These are phyloP conservation scores for Solanum peruvianum DNA, from an alignment of 257 asterid species.

Conservation along the genomic window DNA sequence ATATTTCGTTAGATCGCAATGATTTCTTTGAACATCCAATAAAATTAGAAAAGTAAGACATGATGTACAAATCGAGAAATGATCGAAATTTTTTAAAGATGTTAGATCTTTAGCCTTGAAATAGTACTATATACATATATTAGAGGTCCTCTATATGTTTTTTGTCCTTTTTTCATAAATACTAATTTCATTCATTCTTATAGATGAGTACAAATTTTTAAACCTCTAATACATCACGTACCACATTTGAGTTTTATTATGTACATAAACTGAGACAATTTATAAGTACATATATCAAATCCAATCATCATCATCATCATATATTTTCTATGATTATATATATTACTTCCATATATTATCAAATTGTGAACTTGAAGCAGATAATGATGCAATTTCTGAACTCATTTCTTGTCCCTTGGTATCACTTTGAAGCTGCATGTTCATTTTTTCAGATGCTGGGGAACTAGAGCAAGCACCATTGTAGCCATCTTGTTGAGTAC, in stretches of 20 bases:
- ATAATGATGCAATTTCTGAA: constrained; percentile 16
- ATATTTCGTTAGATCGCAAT: not conserved
- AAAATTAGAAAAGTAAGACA: not conserved
- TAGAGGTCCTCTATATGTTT: not conserved
- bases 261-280: constrained; percentile 15
- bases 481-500: constrained; percentile 18
- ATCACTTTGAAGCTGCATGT: constrained; percentile 9
- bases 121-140: not conserved
- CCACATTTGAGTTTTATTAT: constrained; percentile 14
- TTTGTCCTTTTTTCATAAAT: not conserved
- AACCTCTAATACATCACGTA: not conserved
- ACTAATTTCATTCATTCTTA: not conserved
- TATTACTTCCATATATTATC: constrained; percentile 38
- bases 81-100: not conserved
- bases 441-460: constrained; percentile 5
- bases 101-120: not conserved
- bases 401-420: constrained; percentile 10
- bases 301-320: not conserved
- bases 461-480: not conserved
- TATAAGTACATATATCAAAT: not conserved
- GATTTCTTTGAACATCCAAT: not conserved
- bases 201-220: not conserved
- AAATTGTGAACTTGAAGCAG: constrained; percentile 22
- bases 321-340: not conserved
- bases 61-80: not conserved